Evolutionary conservation across 805 yeast species (phyloP).

Genomic region (Candida krabiensis): DNA sequence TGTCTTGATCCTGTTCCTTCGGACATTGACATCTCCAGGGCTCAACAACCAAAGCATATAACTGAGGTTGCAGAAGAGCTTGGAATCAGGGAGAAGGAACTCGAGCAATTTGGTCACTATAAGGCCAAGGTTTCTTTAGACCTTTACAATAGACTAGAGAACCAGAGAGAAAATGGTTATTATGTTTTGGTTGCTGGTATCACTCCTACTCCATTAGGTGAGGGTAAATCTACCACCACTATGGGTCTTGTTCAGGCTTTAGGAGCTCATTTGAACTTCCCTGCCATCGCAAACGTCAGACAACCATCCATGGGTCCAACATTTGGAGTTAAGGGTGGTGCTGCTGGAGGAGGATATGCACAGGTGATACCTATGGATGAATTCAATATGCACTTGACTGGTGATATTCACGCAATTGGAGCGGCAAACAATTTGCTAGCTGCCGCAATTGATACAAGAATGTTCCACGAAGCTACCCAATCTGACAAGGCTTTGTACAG

Average conservation of each 20-base stretch:
- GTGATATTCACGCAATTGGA: slow-evolving; percentile 83
- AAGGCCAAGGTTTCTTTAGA: slow-evolving; percentile 75
- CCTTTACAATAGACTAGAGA: slow-evolving; percentile 59
- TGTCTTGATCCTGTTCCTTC: slow-evolving; percentile 73
- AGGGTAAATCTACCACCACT: slow-evolving; percentile 83
- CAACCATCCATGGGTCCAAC: slow-evolving; percentile 92
- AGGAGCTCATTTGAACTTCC: slow-evolving; percentile 69
- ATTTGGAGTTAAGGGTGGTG: slow-evolving; percentile 87
- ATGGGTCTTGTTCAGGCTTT: slow-evolving; percentile 80
- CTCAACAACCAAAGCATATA: slow-evolving; percentile 71
- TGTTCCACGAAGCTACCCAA: slow-evolving; percentile 80
- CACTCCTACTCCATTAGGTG: slow-evolving; percentile 85
- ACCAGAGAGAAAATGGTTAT: slow-evolving; percentile 61
- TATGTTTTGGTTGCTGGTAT: slow-evolving; percentile 80
- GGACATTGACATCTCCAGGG: slow-evolving; percentile 75
- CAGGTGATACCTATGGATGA: slow-evolving; percentile 90
- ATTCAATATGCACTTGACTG: slow-evolving; percentile 82
- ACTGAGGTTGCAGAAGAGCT: slow-evolving; percentile 67
- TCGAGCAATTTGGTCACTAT: slow-evolving; percentile 73
- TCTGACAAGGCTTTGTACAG: slow-evolving; percentile 68
- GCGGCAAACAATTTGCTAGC: slow-evolving; percentile 80
- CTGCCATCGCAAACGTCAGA: slow-evolving; percentile 78
- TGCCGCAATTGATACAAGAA: slow-evolving; percentile 84
- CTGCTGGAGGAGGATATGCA: slow-evolving; percentile 88
- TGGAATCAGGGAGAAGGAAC: slow-evolving; percentile 63